Percentiles rank a stretch among this genome's conserved stretches.
Conservation (phyloP, 768 basidiomycete genomes). For the Serendipita indica region DNA sequence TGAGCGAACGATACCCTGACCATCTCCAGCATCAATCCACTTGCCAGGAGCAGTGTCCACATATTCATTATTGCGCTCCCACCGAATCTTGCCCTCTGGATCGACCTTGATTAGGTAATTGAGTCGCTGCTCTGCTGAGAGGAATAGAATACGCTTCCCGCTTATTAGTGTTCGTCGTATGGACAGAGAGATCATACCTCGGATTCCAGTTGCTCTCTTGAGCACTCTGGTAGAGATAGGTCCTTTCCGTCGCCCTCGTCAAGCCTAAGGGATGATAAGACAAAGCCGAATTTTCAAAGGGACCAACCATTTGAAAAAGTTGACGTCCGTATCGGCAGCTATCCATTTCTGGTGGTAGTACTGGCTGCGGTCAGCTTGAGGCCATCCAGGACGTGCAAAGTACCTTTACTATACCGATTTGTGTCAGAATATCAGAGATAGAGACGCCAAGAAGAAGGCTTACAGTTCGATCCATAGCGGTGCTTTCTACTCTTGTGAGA, state of each 20-base stretch:
- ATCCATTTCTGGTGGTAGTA: constrained; percentile 49
- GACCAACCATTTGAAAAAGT: constrained; percentile 47
- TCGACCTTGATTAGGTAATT: constrained; percentile 52
- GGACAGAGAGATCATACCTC: constrained; percentile 27
- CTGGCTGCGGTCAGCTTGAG: constrained; percentile 19
- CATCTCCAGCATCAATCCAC: constrained; percentile 49
- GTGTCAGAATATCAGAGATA: background rate
- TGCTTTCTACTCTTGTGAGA: constrained; percentile 30
- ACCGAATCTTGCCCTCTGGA: constrained; percentile 36
- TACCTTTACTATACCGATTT: constrained; percentile 30
- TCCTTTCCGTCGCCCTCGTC: constrained; percentile 45
- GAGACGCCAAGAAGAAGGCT: constrained; percentile 10
- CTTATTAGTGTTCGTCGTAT: background rate
- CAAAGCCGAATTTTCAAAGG: background rate
- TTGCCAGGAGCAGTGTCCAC: constrained; percentile 46
- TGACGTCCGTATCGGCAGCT: constrained; percentile 42
- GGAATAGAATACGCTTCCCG: constrained; percentile 35
- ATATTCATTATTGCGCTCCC: constrained; percentile 41
- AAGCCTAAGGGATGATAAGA: constrained; percentile 30
- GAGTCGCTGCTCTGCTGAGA: constrained; percentile 42
- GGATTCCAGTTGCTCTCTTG: constrained; percentile 43
- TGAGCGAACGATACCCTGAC: constrained; percentile 35
- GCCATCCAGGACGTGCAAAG: background rate
- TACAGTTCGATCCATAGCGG: constrained; percentile 47
- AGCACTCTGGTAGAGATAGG: constrained; percentile 41